Evolutionary conservation across 2,329 filamentous ascomycete genomes (phyloP).

Genomic region (Grosmannia penicillata): DNA sequence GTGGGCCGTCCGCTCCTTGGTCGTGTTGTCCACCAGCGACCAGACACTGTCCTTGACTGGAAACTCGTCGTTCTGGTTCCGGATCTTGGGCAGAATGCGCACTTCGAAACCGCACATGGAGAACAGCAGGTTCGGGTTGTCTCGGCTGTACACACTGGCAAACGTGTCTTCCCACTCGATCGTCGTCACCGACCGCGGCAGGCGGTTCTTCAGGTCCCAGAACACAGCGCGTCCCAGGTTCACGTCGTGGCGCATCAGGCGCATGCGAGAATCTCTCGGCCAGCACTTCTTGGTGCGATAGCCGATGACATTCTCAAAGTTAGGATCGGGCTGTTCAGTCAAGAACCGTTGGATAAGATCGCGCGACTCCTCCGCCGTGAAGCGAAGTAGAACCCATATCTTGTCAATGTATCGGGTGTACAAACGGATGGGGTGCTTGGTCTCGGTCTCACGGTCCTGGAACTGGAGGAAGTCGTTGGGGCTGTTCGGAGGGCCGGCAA

Average conservation of each 20-base stretch:
- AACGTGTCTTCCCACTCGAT: conserved; percentile 99
- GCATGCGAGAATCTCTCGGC: conserved; percentile 95
- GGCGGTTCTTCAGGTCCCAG: conserved; percentile 95
- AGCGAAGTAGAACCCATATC: conserved; percentile 95
- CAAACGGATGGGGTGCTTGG: conserved; percentile 86
- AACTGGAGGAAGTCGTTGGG: conserved; percentile 98
- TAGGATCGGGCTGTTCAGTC: conserved; percentile 95
- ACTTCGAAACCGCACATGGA: conserved; percentile 98
- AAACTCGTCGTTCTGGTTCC: conserved; percentile 93
- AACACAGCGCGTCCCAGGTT: conserved; percentile 95
- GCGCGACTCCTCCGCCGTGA: conserved; percentile 83
- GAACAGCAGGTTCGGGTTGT: conserved; percentile 93
- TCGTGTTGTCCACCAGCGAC: conserved; percentile 92
- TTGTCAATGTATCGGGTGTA: conserved; percentile 97
- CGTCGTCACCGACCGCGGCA: conserved; percentile 87
- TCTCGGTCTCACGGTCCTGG: conserved; percentile 82
- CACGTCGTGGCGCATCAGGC: conserved; percentile 95
- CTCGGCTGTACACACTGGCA: conserved; percentile 90
- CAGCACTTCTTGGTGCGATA: conserved; percentile 99
- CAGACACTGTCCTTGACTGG: conserved; percentile 96
- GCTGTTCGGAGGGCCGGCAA: conserved; percentile 82
- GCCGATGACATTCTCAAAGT: conserved; percentile 97
- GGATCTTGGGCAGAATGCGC: conserved; percentile 83
- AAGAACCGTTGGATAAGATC: conserved; percentile 95
- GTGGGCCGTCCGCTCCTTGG: conserved; percentile 92